Evolutionary conservation across 2,329 filamentous ascomycete genomes (phyloP), one percentile per base, ranked within the genome.

Genomic region (Fusarium globosum): DNA sequence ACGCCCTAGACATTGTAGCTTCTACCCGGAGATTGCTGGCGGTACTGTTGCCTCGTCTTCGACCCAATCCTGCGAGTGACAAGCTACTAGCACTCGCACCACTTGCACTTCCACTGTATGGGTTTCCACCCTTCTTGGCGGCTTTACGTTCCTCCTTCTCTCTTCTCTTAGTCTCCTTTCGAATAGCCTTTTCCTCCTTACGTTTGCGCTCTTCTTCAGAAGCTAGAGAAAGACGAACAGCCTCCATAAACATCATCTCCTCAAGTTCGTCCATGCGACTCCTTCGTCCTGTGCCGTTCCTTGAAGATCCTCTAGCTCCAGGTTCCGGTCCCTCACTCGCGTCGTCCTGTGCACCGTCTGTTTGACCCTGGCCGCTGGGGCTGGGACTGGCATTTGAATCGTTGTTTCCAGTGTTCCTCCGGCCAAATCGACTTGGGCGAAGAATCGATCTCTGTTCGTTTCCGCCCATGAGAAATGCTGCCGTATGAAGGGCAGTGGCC

Each of bases 241-340:
- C 96, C 81, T 99, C 96, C 87, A 96, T 94, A 86, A 98, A 95
- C 96, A 99, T 99, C 86, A 99, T 93, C 55, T 97, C 96, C 80
- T 99, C 96, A 1, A 98, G 87, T 76, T 98, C 95, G 28, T 97
- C 94, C 79, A 97, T 90, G 36, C 94, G 88, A 63, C 80, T 81
- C 51, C 86, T 82, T 66, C 85, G 78, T 20, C 75, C 76, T 15
- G 76, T 75, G 6, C 73, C 57, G 42, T 67, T 73, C 4, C 78
- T 59, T 1, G 76, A 69, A 21, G 77, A 72, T 8, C 68, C 70
- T 41, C 75, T 69, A 36, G 77, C 78, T 15, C 64, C 68, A 21
- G 69, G 49, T 26, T 81, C 80, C 14, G 75, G 66, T 3, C 69
- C 68, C 6, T 82, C 80, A 5, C 43, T 16, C 7, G 26, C 38